Base-by-base conservation (phyloP, 2,329 filamentous ascomycete genomes). In the Simplicillium aogashimaense region DNA sequence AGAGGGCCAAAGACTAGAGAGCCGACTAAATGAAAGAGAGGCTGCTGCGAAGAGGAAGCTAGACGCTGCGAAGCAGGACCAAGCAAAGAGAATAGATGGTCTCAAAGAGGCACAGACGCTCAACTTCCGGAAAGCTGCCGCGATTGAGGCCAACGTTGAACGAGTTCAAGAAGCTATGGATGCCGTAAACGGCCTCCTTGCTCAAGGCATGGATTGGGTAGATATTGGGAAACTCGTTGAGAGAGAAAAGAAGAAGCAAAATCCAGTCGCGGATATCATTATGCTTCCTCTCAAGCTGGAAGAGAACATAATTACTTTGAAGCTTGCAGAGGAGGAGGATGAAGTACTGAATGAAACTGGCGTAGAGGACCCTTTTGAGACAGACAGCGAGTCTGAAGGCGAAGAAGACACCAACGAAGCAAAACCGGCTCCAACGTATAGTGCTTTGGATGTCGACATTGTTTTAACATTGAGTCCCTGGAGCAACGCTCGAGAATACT, bases 191-290 rank as follows among this genome's bases (percentile, higher is more conserved):
- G 86, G 86, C 1, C 67, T 97, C n/a, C 78, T 98, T 44, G 78
- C 78, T 5, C 87, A 95, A 54, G 90, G 90, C 10, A 97, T 97
- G 88, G 92, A 98, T 52, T 98, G 92, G 92, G 79, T 87, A 10
- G 85, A 95, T 48, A 89, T 97, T 52, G 86, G 77, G 9, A 84
- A 83, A 43, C 65, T 98, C 45, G 85, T 98, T 39, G 87, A 95
- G 56, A 76, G 87, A 48, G 90, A 97, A 57, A 85, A 94, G 57
- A 78, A 70, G 45, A 72, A 81, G 37, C 72, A 78, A 20, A 98
- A 98, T 48, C 78, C 86, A 0, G 88, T 98, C 7, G 92, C 92
- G 2, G 74, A 83, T 43, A 80, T 88, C 35, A 94, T 98, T 53
- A 85, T 84, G 55, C 65, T 94, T 14, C 90, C 92, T 0, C 63